Conservation (phyloP, 306 rosid species). For the Quercus ilex region DNA sequence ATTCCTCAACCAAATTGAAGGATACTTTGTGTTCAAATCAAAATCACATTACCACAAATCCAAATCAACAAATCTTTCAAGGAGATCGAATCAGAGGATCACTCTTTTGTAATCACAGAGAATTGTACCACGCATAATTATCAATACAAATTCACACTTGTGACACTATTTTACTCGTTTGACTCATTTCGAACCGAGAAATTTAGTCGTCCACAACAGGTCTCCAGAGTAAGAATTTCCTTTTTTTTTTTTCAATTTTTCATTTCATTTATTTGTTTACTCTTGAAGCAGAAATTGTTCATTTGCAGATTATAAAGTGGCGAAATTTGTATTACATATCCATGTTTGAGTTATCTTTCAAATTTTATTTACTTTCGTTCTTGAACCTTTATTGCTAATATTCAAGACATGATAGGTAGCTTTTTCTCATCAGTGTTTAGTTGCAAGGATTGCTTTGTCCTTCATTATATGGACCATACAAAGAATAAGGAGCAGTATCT, state of each 20-base stretch:
- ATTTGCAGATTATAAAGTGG: not conserved
- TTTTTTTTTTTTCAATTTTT: not conserved
- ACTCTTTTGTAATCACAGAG: no score
- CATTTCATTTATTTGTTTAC: not conserved
- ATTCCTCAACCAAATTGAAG: no score
- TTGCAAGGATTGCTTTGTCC: not conserved
- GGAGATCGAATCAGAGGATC: no score
- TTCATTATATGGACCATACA: not conserved
- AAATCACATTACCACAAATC: no score
- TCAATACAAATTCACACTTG: no score
- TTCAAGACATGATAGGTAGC: not conserved
- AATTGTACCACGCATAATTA: no score
- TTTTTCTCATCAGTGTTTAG: conserved; percentile 1
- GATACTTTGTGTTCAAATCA: no score
- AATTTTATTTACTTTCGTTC: not conserved
- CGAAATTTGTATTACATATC: not conserved
- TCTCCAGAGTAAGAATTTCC: conserved; percentile 62
- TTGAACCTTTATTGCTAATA: not conserved
- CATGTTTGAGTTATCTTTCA: not conserved
- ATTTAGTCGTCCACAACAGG: no score
- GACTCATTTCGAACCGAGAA: no score
- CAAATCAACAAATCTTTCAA: no score
- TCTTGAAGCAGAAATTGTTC: not conserved
- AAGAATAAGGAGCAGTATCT: not conserved
- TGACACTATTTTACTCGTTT: no score